Evolutionary conservation across 2,329 filamentous ascomycete species (phyloP), one percentile per base, ranked within the genome.

Genomic region (Lecanicillium sp.): DNA sequence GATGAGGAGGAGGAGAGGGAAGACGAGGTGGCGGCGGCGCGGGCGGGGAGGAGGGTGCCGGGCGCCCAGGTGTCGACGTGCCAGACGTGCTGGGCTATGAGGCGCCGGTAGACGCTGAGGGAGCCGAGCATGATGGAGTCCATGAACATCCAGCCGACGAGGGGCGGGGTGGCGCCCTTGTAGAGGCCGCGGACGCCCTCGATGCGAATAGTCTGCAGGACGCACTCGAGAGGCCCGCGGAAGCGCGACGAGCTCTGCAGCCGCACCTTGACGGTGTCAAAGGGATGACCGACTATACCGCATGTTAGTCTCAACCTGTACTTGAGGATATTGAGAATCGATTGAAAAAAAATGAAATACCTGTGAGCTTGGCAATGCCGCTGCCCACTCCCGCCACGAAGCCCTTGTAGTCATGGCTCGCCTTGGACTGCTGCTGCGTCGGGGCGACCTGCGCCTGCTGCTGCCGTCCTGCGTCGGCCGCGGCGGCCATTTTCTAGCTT

Each of bases 121-220:
- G 87, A 94, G 35, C 93, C 93, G 27, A 97, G 78, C 90, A 97
- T 95, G 51, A 84, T 64, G 35, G 72, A 78, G 71, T 98, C 93
- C 91, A 97, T 97, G 61, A 94, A 88, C 86, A 97, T 95, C 93
- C 93, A 97, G 58, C 93, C 93, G 44, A 96, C 81, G 41, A 97
- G 74, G 44, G 93, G 93, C 48, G 91, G 91, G 23, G 87, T 88
- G 10, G 90, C 90, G 59, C 91, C 90, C 71, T 97, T 98, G 77
- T 97, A 98, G 35, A 98, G 73, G 3, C 89, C 93, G 43, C 76
- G 69, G 39, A 94, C 69, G 40, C 91, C 91, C 67, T 98, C 93
- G 62, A 90, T 86, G 51, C 85, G 81, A 23, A 97, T 55, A 9
- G 93, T 98, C 64, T 91, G 84, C 48, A 86, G 66, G 9, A 95